Conservation (phyloP, 352 stramenopile species). For the Phytophthora fragariaefolia region DNA sequence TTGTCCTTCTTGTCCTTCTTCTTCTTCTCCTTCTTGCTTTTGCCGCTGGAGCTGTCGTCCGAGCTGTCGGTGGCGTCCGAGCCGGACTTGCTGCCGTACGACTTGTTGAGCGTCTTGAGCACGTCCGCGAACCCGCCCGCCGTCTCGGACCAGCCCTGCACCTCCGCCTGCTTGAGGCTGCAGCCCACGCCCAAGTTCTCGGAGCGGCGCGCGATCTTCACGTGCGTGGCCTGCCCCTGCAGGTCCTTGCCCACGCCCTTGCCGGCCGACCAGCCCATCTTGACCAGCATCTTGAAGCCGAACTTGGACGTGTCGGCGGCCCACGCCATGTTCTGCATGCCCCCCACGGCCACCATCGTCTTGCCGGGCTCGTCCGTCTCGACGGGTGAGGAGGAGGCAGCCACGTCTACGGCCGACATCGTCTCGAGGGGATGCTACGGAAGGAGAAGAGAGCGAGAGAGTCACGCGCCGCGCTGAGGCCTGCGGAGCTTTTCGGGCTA, state of each 20-base stretch:
- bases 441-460: neutral
- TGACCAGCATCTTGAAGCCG: conserved; percentile 95
- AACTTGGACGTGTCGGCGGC: conserved; percentile 92
- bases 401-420: conserved; percentile 41
- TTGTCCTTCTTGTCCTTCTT: conserved; percentile 52
- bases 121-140: conserved; percentile 84
- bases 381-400: conserved; percentile 26
- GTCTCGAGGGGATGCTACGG: conserved; percentile 4
- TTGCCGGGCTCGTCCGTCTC: conserved; percentile 41
- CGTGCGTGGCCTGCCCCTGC: conserved; percentile 87
- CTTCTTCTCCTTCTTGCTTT: conserved; percentile 28
- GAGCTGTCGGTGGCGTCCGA: conserved; percentile 38
- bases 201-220: conserved; percentile 88
- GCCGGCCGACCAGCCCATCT: conserved; percentile 96
- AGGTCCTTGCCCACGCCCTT: conserved; percentile 94
- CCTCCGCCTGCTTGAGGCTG: conserved; percentile 86
- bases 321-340: conserved; percentile 91
- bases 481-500: conserved; percentile 22
- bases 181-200: conserved; percentile 93
- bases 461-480: conserved; percentile 2
- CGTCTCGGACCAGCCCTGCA: conserved; percentile 89
- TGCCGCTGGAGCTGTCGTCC: conserved; percentile 34
- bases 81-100: conserved; percentile 61
- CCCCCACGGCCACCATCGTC: conserved; percentile 82
- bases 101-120: conserved; percentile 86